Conservation (phyloP, 495 filamentous ascomycete genomes). For the Penicillium longicatenatum region DNA sequence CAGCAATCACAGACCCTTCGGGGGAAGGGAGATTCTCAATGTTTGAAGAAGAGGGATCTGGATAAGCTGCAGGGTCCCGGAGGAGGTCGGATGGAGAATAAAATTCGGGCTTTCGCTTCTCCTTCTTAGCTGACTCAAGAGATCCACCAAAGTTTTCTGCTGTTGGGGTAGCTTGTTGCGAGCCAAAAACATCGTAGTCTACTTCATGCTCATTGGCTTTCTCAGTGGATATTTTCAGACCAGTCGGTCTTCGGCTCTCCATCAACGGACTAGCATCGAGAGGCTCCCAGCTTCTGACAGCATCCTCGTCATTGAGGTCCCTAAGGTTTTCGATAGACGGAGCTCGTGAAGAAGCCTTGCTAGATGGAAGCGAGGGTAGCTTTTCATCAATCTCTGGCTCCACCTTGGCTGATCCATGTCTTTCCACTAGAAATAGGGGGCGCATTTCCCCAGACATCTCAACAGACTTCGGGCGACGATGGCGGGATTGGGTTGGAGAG, state of each 20-base stretch:
- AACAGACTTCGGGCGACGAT: constrained; percentile 44
- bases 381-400: constrained; percentile 39
- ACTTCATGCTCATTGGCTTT: constrained; percentile 13
- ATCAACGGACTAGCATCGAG: constrained; percentile 27
- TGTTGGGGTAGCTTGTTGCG: constrained; percentile 32
- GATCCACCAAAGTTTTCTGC: constrained; percentile 17
- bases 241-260: constrained; percentile 19
- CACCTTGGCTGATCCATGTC: constrained; percentile 42
- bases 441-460: constrained; percentile 53
- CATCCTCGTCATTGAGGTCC: constrained; percentile 31
- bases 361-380: constrained; percentile 53
- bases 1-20: constrained; percentile 38
- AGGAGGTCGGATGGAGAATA: constrained; percentile 50
- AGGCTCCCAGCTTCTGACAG: constrained; percentile 35
- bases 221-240: constrained; percentile 26
- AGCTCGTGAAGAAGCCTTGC: constrained; percentile 46
- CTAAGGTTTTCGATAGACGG: constrained; percentile 48
- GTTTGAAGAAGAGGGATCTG: constrained; percentile 24
- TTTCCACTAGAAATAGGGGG: constrained; percentile 53
- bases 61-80: constrained; percentile 33
- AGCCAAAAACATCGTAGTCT: constrained; percentile 25
- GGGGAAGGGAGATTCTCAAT: constrained; percentile 36
- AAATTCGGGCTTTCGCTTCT: constrained; percentile 46
- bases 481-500: constrained; percentile 37
- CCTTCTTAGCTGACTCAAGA: constrained; percentile 22